Evolutionary conservation across 106 monocot genomes (phyloP).

Genomic region (Xerophyta viscosa): DNA sequence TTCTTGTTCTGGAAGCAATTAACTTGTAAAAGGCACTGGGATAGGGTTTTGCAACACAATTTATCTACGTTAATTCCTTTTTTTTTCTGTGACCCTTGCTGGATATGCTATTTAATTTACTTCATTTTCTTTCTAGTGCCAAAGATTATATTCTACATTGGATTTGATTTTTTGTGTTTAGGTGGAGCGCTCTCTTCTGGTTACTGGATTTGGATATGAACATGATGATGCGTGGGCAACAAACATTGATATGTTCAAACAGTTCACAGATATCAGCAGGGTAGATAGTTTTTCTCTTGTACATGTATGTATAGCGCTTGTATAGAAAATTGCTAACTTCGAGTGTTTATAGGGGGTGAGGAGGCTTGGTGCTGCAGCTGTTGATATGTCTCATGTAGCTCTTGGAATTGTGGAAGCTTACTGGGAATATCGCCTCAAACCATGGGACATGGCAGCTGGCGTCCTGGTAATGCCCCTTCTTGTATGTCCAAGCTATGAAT

Average conservation of each 20-base stretch:
- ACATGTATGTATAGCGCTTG: too few species aligned
- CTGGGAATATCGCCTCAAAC: conserved; percentile 99
- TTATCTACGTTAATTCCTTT: too few species aligned
- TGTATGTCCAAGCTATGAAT: too few species aligned
- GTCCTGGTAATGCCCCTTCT: conserved; percentile 54
- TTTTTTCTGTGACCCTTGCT: too few species aligned
- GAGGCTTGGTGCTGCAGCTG: conserved; percentile 93
- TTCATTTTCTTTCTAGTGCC: too few species aligned
- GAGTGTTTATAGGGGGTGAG: conserved; percentile 97
- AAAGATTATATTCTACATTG: too few species aligned
- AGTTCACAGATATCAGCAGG: conserved; percentile 93
- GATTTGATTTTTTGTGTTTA: conserved; percentile 21
- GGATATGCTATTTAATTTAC: too few species aligned
- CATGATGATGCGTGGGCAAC: conserved; percentile 97
- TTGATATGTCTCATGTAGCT: conserved; percentile 96
- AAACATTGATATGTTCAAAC: conserved; percentile 87
- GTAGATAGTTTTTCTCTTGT: conserved; percentile 25
- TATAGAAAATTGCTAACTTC: too few species aligned
- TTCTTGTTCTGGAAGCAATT: too few species aligned
- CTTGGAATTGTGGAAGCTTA: conserved; percentile 87
- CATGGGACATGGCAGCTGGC: conserved; percentile 99
- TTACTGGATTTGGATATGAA: conserved; percentile 98
- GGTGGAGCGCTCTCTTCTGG: conserved; percentile 92
- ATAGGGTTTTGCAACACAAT: too few species aligned
- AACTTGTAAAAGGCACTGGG: too few species aligned